Conservation (phyloP, 2,329 filamentous ascomycete genomes). For the Trichoderma harzianum region DNA sequence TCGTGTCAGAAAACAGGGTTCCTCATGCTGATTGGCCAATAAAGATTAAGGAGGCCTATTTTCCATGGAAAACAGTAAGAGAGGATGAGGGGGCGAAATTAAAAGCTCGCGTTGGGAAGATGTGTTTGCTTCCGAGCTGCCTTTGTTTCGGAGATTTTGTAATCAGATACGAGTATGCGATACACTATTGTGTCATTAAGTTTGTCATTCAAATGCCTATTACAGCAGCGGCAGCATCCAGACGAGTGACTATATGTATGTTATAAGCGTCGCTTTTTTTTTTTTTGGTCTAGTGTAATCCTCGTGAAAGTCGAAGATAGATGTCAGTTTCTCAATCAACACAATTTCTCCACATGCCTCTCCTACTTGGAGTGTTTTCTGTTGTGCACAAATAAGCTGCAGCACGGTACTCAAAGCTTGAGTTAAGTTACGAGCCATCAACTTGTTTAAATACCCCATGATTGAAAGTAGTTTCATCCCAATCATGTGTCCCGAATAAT, state of each 20-base stretch:
- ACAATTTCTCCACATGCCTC: background rate
- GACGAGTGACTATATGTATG: background rate
- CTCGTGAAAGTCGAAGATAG: background rate
- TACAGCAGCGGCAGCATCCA: background rate
- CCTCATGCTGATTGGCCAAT: background rate
- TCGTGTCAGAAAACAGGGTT: background rate
- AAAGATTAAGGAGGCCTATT: background rate
- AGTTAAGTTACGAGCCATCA: background rate
- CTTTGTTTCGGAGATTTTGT: background rate
- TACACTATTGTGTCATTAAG: background rate
- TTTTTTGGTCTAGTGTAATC: background rate
- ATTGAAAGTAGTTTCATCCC: background rate
- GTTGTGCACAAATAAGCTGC: background rate
- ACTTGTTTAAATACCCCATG: background rate
- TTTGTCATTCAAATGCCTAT: background rate
- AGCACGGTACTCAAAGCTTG: background rate
- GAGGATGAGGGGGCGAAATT: background rate
- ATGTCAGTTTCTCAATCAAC: rapidly evolving
- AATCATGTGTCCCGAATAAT: background rate
- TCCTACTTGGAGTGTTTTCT: too few species aligned
- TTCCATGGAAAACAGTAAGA: background rate
- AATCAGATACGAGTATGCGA: background rate
- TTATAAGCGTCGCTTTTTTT: background rate
- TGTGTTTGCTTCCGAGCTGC: too few species aligned
- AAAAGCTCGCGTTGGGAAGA: background rate